phyloP scores from a whole-genome alignment of 768 basidiomycete species.

The Royoungia palumana region DNA sequence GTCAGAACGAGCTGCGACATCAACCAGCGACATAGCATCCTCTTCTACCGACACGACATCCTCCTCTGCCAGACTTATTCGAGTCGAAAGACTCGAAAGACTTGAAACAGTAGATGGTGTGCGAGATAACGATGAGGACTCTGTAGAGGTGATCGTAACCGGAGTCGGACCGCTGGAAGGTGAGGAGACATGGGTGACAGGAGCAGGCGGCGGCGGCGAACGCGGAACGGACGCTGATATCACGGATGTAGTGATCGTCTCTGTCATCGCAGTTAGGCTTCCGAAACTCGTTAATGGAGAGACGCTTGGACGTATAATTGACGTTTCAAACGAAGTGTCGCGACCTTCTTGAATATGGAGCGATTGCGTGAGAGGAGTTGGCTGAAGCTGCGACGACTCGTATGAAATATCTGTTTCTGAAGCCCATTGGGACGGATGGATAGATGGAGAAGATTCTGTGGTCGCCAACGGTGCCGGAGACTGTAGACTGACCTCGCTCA shows the following conservation, averaged over 20 bases:
- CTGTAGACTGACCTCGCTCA: slow-evolving; percentile 28
- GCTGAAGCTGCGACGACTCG: slow-evolving; percentile 70
- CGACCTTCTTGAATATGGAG: slow-evolving; percentile 51
- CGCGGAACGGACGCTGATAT: slow-evolving; percentile 9
- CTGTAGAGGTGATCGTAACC: slow-evolving; percentile 29
- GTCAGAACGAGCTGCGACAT: slow-evolving; percentile 26
- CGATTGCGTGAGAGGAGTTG: slow-evolving; percentile 62
- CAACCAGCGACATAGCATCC: slow-evolving; percentile 16
- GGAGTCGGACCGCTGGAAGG: slow-evolving; percentile 34
- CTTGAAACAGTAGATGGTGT: slow-evolving; percentile 39
- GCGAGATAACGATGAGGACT: slow-evolving; percentile 33
- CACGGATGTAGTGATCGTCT: slow-evolving; percentile 28
- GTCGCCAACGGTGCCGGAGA: slow-evolving; percentile 34
- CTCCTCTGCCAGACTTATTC: slow-evolving; percentile 34
- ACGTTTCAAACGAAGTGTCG: slow-evolving; percentile 72
- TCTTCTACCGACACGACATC: slow-evolving; percentile 30
- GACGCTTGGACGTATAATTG: slow-evolving; percentile 63
- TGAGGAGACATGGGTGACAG: slow-evolving; percentile 20
- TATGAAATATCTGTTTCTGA: slow-evolving; percentile 65
- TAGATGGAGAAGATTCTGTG: slow-evolving; percentile 38
- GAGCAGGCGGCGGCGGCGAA: slow-evolving; percentile 13
- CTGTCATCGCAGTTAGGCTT: slow-evolving; percentile 35
- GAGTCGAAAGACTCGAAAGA: slow-evolving; percentile 44
- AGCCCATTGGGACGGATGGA: slow-evolving; percentile 52
- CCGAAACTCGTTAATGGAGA: slow-evolving; percentile 32